Evolutionary conservation across 257 asterid genomes (phyloP).

Genomic region (Avicennia marina): DNA sequence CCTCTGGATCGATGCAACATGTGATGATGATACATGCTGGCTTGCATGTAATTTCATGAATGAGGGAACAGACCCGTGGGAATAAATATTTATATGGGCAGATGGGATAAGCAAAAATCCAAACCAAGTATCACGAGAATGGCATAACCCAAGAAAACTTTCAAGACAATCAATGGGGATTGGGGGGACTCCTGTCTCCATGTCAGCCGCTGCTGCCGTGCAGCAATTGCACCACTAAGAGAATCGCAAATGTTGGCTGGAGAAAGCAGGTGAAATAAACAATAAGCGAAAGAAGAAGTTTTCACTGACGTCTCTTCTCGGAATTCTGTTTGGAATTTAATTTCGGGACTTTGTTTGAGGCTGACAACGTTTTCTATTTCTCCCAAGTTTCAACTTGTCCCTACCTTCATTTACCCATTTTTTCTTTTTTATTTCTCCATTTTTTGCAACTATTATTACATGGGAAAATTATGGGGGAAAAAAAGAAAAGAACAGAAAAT

Average conservation of each 20-base stretch:
- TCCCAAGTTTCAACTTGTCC: constrained; percentile 13
- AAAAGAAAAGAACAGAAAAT: too few relatives aligned
- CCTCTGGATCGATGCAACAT: constrained; percentile 65
- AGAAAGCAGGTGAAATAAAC: background rate
- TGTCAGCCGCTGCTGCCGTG: constrained; percentile 77
- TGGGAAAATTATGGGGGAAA: too few relatives aligned
- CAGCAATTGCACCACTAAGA: constrained; percentile 25
- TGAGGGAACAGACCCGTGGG: background rate
- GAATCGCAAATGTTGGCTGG: background rate
- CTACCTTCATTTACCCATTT: background rate
- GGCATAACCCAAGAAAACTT: constrained; percentile 20
- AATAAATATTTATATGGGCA: background rate
- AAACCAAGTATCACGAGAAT: constrained; percentile 75
- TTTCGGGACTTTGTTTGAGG: constrained; percentile 57
- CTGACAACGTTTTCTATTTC: constrained; percentile 29
- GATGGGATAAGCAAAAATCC: constrained; percentile 35
- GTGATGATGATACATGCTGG: constrained; percentile 21
- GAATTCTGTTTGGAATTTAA: constrained; percentile 25
- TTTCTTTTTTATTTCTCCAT: background rate
- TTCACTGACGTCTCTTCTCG: constrained; percentile 10
- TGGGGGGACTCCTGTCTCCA: constrained; percentile 40
- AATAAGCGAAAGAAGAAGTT: constrained; percentile 19
- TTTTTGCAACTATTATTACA: too few relatives aligned
- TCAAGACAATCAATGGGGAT: background rate
- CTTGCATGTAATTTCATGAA: constrained; percentile 12